Conservation (phyloP, 331 rosid genomes). For the Erythrophleum ivorense region DNA sequence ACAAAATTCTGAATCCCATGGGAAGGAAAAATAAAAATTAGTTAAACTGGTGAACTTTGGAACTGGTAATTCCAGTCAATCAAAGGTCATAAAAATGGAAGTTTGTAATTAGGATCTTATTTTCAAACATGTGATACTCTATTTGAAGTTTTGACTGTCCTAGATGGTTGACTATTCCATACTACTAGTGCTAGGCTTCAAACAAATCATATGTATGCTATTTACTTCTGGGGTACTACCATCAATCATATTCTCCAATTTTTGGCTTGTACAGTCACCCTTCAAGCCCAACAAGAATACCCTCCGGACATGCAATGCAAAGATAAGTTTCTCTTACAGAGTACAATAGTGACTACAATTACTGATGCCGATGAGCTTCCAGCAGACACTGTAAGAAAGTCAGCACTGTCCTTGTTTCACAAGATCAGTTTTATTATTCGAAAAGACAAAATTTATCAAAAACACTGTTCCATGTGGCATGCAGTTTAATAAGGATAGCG, state of each 20-base stretch:
- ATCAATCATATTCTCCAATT: constrained; percentile 36
- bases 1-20: constrained; percentile 14
- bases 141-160: constrained; percentile 3
- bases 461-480: constrained; percentile 34
- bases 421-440: constrained; percentile 27
- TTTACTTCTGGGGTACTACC: constrained; percentile 28
- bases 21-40: neutral
- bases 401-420: constrained; percentile 37
- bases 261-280: constrained; percentile 74
- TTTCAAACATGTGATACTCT: constrained; percentile 8
- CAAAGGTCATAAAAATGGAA: neutral
- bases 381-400: constrained; percentile 70
- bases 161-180: constrained; percentile 3
- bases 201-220: constrained; percentile 27
- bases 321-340: constrained; percentile 95
- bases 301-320: constrained; percentile 95
- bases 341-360: constrained; percentile 70
- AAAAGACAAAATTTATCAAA: constrained; percentile 19
- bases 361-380: constrained; percentile 90
- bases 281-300: constrained; percentile 89
- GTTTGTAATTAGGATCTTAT: constrained; percentile 12
- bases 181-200: neutral
- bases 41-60: constrained; percentile 12
- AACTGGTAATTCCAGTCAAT: neutral
- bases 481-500: constrained; percentile 91